Evolutionary conservation across 1,139 yeast species (phyloP).

Genomic region (Arxiozyma heterogenica): DNA sequence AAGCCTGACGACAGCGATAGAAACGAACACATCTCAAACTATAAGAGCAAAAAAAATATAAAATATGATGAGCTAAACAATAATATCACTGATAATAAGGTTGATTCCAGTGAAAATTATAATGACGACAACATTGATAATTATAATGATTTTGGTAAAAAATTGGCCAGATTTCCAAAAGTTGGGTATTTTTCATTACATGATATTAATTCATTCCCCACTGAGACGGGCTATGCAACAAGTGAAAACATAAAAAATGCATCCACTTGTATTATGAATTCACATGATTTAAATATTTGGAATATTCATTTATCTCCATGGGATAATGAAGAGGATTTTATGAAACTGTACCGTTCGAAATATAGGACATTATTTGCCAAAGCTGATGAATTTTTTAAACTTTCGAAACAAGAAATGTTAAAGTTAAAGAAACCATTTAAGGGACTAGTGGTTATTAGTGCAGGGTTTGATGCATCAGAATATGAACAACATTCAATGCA

Average conservation of each 20-base stretch:
- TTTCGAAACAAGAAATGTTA: slow-evolving; percentile 41
- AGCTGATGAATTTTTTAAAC: slow-evolving; percentile 58
- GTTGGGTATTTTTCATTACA: slow-evolving; percentile 81
- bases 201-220: slow-evolving; percentile 80
- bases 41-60: background rate
- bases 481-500: slow-evolving; percentile 79
- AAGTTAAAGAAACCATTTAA: slow-evolving; percentile 42
- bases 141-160: slow-evolving; percentile 47
- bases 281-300: slow-evolving; percentile 77
- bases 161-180: slow-evolving; percentile 47
- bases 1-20: slow-evolving; percentile 29
- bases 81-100: background rate
- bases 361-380: slow-evolving; percentile 56
- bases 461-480: slow-evolving; percentile 87
- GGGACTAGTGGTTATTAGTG: slow-evolving; percentile 65
- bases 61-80: background rate
- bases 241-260: slow-evolving; percentile 67
- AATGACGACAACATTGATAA: slow-evolving; percentile 29
- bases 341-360: slow-evolving; percentile 49
- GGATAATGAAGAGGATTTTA: slow-evolving; percentile 53
- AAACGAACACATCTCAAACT: background rate
- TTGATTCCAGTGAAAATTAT: slow-evolving; percentile 14
- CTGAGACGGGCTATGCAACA: slow-evolving; percentile 70
- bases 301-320: slow-evolving; percentile 72
- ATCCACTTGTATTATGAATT: slow-evolving; percentile 63